These are phyloP conservation scores for Inosperma sp. DNA, from an alignment of 768 basidiomycete genomes.

Conservation along the genomic window DNA sequence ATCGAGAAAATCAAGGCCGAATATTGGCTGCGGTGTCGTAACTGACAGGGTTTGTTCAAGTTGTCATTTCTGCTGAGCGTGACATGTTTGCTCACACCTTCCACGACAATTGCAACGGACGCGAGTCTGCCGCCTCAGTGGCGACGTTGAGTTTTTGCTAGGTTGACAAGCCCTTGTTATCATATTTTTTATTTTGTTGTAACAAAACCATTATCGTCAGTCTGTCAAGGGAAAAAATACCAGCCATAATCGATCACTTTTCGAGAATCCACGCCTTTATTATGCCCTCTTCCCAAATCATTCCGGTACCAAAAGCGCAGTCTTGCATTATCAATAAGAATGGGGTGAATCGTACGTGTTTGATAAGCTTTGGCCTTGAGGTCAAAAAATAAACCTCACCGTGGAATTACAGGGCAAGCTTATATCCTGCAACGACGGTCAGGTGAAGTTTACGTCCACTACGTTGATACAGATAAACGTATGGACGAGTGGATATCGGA, in stretches of 20 bases:
- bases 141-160: too few relatives aligned
- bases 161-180: too few relatives aligned
- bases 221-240: too few relatives aligned
- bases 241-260: too few relatives aligned
- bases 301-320: conserved; percentile 3
- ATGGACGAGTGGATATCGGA: conserved; percentile 71
- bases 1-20: not conserved
- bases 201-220: too few relatives aligned
- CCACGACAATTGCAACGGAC: not conserved
- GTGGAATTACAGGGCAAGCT: conserved; percentile 37
- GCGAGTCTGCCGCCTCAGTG: too few relatives aligned
- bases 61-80: too few relatives aligned
- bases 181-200: not conserved
- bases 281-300: conserved; percentile 1
- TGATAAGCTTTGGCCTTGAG: conserved; percentile 3
- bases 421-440: conserved; percentile 49
- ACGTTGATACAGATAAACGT: conserved; percentile 62
- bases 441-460: conserved; percentile 67
- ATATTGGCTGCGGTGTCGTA: not conserved
- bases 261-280: not conserved
- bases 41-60: conserved; percentile 6
- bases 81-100: too few relatives aligned
- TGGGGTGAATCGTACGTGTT: conserved; percentile 8
- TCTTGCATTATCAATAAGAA: conserved; percentile 8
- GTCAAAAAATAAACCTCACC: conserved; percentile 1